These are phyloP conservation scores for Aspergillus kassunensis DNA, from an alignment of 495 filamentous ascomycete species.

Conservation along the genomic window DNA sequence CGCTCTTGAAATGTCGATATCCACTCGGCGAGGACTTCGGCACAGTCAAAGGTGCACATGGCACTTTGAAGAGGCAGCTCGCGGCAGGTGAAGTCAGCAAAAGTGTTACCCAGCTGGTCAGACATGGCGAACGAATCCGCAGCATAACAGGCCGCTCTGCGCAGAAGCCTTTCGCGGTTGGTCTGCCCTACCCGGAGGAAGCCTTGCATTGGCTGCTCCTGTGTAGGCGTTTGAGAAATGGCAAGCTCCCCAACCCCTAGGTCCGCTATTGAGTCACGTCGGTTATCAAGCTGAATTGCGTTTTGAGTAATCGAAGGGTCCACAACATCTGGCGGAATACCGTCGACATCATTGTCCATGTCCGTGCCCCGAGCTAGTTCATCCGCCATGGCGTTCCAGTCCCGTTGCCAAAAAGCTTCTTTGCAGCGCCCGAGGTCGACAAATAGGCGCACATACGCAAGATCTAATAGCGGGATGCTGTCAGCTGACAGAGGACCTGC, in stretches of 20 bases:
- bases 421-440: conserved; percentile 90
- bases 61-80: conserved; percentile 92
- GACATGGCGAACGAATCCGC: conserved; percentile 90
- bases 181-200: conserved; percentile 41
- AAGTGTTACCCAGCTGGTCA: conserved; percentile 81
- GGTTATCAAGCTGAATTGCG: conserved; percentile 17
- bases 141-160: conserved; percentile 91
- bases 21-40: conserved; percentile 97
- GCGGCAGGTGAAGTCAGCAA: conserved; percentile 77
- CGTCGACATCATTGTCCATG: conserved; percentile 69
- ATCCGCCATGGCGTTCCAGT: conserved; percentile 90
- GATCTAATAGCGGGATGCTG: conserved; percentile 87
- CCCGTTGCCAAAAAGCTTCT: conserved; percentile 90
- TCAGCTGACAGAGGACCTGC: conserved; percentile 87
- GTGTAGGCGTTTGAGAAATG: conserved; percentile 41
- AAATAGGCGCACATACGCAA: conserved; percentile 90
- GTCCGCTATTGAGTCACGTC: conserved; percentile 39
- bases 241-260: conserved; percentile 39
- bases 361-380: conserved; percentile 80
- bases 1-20: conserved; percentile 91
- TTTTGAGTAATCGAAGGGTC: conserved; percentile 31
- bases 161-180: conserved; percentile 79
- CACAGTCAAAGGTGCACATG: conserved; percentile 92
- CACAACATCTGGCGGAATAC: conserved; percentile 23
- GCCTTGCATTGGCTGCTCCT: conserved; percentile 33